Percentiles rank a stretch among this genome's conserved stretches.
Evolutionary conservation across 2,329 filamentous ascomycete species (phyloP).

Genomic region (Cryphonectria japonica): DNA sequence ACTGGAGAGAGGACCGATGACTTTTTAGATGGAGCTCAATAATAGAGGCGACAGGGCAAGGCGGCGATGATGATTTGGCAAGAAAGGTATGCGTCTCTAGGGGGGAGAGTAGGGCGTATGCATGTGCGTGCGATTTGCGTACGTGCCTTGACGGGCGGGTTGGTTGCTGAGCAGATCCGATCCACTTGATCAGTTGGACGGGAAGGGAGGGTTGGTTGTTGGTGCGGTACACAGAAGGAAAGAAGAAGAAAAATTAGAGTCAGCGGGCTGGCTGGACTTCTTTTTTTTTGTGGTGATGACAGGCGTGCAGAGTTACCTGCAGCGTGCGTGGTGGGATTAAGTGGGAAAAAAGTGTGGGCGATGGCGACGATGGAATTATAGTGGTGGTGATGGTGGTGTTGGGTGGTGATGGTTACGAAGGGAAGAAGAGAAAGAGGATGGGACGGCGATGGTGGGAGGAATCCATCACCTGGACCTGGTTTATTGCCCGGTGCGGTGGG

Average conservation of each 20-base stretch:
- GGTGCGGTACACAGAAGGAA: not conserved
- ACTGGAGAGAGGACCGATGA: not conserved
- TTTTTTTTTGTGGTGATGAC: conserved; percentile 10
- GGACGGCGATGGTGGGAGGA: conserved; percentile 26
- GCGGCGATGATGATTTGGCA: not conserved
- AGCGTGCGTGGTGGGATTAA: conserved; percentile 21
- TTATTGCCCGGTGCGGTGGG: conserved; percentile 24
- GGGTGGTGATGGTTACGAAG: conserved; percentile 32
- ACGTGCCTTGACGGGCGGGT: conserved; percentile 12
- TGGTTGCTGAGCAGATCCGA: conserved; percentile 18
- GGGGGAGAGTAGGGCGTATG: not conserved
- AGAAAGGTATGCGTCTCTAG: not conserved
- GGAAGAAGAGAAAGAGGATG: conserved; percentile 26
- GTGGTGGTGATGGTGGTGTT: conserved; percentile 27
- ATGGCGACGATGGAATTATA: conserved; percentile 29
- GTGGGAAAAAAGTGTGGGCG: conserved; percentile 24
- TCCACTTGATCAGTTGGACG: conserved; percentile 11
- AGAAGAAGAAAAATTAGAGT: not conserved
- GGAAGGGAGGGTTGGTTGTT: not conserved
- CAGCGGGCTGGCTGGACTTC: conserved; percentile 14
- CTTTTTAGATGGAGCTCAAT: not conserved
- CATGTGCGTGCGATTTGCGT: not conserved
- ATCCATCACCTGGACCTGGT: conserved; percentile 23
- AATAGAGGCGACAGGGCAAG: not conserved
- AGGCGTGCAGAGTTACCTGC: conserved; percentile 14